Percentiles rank a stretch among this genome's conserved stretches.
phyloP scores from a whole-genome alignment of 495 filamentous ascomycete species.

The Entonaema liquescens region DNA sequence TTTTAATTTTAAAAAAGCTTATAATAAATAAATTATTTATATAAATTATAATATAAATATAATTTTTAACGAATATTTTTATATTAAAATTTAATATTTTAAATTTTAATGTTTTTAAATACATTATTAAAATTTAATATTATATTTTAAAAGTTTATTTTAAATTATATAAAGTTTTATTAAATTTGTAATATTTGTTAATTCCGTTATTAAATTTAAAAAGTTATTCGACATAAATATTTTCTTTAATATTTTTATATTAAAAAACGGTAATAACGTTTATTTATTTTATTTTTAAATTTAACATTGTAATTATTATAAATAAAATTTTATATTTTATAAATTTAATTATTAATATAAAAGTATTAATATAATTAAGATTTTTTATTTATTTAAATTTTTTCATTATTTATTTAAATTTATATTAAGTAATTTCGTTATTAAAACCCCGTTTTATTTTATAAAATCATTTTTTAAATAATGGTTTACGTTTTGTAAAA shows the following conservation, averaged over 20 bases:
- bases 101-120: neutral
- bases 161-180: too few relatives aligned
- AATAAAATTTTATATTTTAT: neutral
- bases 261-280: neutral
- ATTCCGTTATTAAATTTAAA: neutral
- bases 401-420: neutral
- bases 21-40: too few relatives aligned
- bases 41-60: neutral
- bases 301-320: neutral
- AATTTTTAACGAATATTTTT: neutral
- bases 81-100: neutral
- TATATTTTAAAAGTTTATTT: too few relatives aligned
- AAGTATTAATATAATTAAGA: neutral
- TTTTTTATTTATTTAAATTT: neutral
- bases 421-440: too few relatives aligned
- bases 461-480: too few relatives aligned
- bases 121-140: too few relatives aligned
- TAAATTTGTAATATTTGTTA: too few relatives aligned
- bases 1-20: neutral
- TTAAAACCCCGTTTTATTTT: too few relatives aligned
- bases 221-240: neutral
- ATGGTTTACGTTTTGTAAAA: too few relatives aligned
- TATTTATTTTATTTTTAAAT: too few relatives aligned
- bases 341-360: conserved; percentile 2
- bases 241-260: neutral